These are phyloP conservation scores for Ogataea henricii DNA, from an alignment of 805 yeast genomes.

Conservation along the genomic window DNA sequence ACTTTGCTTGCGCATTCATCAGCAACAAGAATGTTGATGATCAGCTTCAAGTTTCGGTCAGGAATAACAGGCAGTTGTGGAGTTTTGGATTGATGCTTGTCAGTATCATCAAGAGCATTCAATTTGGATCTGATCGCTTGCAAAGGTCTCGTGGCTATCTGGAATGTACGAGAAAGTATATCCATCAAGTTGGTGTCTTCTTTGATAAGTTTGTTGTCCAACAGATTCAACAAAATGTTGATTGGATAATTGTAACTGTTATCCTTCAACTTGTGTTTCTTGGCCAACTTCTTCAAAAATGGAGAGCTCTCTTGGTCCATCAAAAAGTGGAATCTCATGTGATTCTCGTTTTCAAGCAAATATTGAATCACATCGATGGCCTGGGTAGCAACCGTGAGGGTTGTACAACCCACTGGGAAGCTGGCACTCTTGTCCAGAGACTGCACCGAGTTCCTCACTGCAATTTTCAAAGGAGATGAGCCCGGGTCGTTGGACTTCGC, in stretches of 20 bases:
- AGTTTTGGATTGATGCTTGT: conserved; percentile 20
- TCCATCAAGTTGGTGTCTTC: conserved; percentile 80
- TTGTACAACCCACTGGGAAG: conserved; percentile 64
- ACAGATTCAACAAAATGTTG: conserved; percentile 61
- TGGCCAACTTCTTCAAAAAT: conserved; percentile 40
- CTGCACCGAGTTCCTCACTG: conserved; percentile 1
- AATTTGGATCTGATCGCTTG: conserved; percentile 47
- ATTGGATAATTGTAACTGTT: conserved; percentile 66
- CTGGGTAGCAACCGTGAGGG: conserved; percentile 73
- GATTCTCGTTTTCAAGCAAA: conserved; percentile 65
- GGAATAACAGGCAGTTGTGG: conserved; percentile 64
- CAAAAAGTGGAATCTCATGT: conserved; percentile 71
- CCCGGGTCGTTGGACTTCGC: conserved; percentile 1
- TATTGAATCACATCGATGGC: conserved; percentile 73
- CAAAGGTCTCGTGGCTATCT: conserved; percentile 75
- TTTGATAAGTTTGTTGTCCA: conserved; percentile 63
- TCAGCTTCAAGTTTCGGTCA: conserved; percentile 56
- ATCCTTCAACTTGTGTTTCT: conserved; percentile 39
- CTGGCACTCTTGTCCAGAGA: conserved; percentile 22
- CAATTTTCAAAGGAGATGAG: conserved; percentile 10
- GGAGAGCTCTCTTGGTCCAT: conserved; percentile 69
- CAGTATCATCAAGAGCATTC: conserved; percentile 34
- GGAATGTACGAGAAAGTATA: conserved; percentile 69
- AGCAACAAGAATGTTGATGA: conserved; percentile 69
- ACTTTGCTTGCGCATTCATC: conserved; percentile 85